A percentile compares a stretch with the other conserved stretches of the same genome.
These are phyloP conservation scores for Hypomontagnella submonticulosa DNA, from an alignment of 495 filamentous ascomycete genomes.

Conservation along the genomic window DNA sequence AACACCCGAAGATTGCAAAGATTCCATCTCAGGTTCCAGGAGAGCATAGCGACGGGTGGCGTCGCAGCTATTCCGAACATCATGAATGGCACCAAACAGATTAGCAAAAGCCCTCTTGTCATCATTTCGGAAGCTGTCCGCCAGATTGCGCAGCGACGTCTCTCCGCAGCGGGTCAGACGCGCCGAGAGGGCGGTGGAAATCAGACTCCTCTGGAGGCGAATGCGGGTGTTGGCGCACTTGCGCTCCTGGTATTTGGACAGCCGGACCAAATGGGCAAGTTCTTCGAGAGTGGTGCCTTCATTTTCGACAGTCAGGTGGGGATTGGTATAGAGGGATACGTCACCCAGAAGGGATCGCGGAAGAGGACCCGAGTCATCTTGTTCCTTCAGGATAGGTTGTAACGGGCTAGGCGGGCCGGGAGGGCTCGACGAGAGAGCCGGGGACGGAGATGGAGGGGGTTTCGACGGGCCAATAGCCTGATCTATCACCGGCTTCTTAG, in stretches of 20 bases:
- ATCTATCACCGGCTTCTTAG: constrained; percentile 59
- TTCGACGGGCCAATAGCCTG: constrained; percentile 48
- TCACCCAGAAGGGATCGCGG: constrained; percentile 60
- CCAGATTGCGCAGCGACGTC: constrained; percentile 81
- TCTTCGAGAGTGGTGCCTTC: constrained; percentile 74
- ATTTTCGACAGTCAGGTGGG: constrained; percentile 56
- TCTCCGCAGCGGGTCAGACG: constrained; percentile 82
- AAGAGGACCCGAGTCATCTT: constrained; percentile 41
- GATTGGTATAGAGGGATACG: constrained; percentile 63
- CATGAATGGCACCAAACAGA: constrained; percentile 87
- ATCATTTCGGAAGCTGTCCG: constrained; percentile 88
- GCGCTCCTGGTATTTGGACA: constrained; percentile 79
- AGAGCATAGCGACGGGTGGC: constrained; percentile 73
- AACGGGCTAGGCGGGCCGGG: constrained; percentile 37
- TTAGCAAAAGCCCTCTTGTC: constrained; percentile 89
- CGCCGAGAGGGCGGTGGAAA: constrained; percentile 81
- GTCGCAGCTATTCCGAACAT: constrained; percentile 87
- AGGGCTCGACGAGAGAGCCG: constrained; percentile 28
- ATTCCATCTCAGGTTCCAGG: constrained; percentile 74
- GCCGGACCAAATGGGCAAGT: constrained; percentile 74
- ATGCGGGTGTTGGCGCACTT: constrained; percentile 72
- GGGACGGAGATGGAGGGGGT: constrained; percentile 33
- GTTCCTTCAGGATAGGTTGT: constrained; percentile 47
- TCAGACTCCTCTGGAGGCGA: constrained; percentile 72
- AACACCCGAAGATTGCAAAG: constrained; percentile 55